Conservation (phyloP, 1,284 basidiomycete species). For the Sutorius eximius region DNA sequence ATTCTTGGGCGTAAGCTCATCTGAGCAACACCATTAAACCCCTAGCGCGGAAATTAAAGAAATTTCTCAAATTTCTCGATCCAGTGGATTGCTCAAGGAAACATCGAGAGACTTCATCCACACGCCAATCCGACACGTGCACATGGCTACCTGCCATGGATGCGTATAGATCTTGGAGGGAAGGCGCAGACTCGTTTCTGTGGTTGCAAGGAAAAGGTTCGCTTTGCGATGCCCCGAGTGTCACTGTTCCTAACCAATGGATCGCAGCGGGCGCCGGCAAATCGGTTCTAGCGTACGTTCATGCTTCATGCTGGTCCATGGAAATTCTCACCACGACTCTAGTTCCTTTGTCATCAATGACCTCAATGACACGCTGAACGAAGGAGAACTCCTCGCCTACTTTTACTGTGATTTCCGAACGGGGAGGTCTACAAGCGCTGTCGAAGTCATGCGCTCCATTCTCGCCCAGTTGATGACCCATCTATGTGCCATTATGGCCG, state of each 20-base stretch:
- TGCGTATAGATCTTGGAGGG: background rate
- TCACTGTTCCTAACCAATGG: background rate
- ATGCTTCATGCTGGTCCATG: background rate
- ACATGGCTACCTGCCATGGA: background rate
- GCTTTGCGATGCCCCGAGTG: background rate
- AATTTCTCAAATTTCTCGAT: background rate
- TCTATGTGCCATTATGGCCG: background rate
- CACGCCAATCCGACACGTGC: no score
- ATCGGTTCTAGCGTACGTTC: background rate
- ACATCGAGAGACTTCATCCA: no score
- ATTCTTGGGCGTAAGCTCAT: no score
- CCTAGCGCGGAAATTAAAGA: background rate
- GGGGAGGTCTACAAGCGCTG: background rate
- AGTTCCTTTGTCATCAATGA: background rate
- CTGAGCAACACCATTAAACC: background rate
- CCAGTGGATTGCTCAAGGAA: background rate
- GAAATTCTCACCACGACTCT: background rate
- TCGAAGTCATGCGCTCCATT: constrained; percentile 7
- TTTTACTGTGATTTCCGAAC: constrained; percentile 8
- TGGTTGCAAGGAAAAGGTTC: background rate
- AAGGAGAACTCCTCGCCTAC: background rate
- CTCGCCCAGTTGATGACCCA: background rate
- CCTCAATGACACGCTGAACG: background rate
- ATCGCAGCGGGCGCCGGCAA: background rate
- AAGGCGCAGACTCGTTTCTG: background rate